Evolutionary conservation across 2,329 filamentous ascomycete species (phyloP), one percentile per base, ranked within the genome.

Genomic region (Hortaea sp.): DNA sequence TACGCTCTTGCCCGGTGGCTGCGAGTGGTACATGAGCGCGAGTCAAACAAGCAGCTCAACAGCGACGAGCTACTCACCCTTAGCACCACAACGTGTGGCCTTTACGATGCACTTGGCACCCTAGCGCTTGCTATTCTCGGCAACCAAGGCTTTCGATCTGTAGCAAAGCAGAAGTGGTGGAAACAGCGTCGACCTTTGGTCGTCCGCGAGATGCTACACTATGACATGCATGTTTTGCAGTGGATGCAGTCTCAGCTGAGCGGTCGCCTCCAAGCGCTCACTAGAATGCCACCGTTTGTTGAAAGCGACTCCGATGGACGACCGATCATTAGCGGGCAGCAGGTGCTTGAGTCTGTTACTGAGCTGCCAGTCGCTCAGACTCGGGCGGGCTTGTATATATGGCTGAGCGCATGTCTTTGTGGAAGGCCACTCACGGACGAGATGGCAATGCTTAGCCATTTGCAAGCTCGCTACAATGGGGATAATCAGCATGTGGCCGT

Each of bases 351-450:
- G 5, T 54, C 54, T 1, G 50, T 65, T 6, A 31, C 44, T 2
- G 85, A 94, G 42, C 67, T 89, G 7, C 84, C 84, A 3, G 71
- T 80, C 29, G 72, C 82, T 41, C 88, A 86, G 54, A 86, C 88
- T 3, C 78, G 88, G 63, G 85, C 86, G 43, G 88, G 85, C 5
- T 72, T 95, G 46, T 95, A 92, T 60, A 74, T 94, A 5, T 92
- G 90, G 62, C 70, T 95, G 6, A 92, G 88, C 61, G 81, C 88
- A 46, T 76, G 85, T 62, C 85, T 92, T 70, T 79, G 85, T 50
- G 87, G 82, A 30, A 79, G 88, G 30, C 89, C 90, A 0, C 69
- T 94, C 20, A 78, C 94, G 29, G 89, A 97, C 58, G 89, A 97
- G 57, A 72, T 74, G 44, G 76, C 78, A 28, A 73, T 97, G 7